A percentile compares a stretch with the other conserved stretches of the same genome.
phyloP scores from a whole-genome alignment of 1,139 yeast species.

The Pichia inconspicua region DNA sequence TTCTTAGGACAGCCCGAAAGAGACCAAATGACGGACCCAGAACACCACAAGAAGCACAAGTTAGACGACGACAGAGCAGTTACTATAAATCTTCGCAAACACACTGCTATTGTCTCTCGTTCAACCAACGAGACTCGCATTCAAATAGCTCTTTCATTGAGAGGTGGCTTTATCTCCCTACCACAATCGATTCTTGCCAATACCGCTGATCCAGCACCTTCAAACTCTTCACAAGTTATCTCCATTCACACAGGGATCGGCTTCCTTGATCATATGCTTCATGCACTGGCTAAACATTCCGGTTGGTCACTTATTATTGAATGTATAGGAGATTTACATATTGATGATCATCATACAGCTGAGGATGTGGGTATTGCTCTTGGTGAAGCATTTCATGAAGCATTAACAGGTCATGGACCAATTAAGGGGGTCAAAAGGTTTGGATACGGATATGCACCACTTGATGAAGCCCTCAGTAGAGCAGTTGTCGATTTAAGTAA shows the following conservation, averaged over 20 bases:
- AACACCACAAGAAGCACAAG: slow-evolving; percentile 12
- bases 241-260: slow-evolving; percentile 88
- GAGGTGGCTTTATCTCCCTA: slow-evolving; percentile 69
- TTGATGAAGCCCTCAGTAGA: slow-evolving; percentile 90
- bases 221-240: slow-evolving; percentile 50
- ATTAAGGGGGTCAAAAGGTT: slow-evolving; percentile 88
- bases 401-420: slow-evolving; percentile 54
- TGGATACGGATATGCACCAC: slow-evolving; percentile 92
- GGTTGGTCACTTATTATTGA: slow-evolving; percentile 92
- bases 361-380: slow-evolving; percentile 93
- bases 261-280: slow-evolving; percentile 93
- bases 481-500: slow-evolving; percentile 92
- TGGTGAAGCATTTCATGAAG: slow-evolving; percentile 83
- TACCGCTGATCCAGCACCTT: slow-evolving; percentile 13
- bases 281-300: slow-evolving; percentile 91
- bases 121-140: slow-evolving; percentile 90
- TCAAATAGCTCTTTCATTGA: slow-evolving; percentile 74
- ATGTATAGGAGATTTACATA: slow-evolving; percentile 89
- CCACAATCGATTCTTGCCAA: slow-evolving; percentile 44
- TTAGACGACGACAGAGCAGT: slow-evolving; percentile 13
- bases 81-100: slow-evolving; percentile 4
- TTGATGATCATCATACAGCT: slow-evolving; percentile 94
- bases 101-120: slow-evolving; percentile 54
- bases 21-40: not conserved
- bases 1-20: not conserved